phyloP scores from a whole-genome alignment of 208 protist species.

The Acanthamoeba quina region DNA sequence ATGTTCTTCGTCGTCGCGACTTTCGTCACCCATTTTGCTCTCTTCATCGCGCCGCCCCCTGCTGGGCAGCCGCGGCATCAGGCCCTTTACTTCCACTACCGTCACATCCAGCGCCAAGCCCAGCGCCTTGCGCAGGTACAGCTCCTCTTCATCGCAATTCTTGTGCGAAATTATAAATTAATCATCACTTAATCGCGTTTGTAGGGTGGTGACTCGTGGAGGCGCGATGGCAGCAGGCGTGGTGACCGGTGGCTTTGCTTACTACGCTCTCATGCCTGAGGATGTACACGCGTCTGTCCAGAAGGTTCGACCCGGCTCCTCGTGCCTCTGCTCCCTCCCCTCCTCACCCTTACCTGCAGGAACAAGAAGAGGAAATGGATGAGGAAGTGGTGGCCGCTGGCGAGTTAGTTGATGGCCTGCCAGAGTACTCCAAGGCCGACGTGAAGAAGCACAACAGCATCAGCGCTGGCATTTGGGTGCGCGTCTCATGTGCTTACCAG shows the following conservation, averaged over 20 bases:
- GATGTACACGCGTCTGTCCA: background rate
- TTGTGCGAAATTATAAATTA: no score
- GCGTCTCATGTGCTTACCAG: background rate
- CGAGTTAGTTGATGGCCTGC: constrained; percentile 48
- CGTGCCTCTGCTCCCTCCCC: no score
- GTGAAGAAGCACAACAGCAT: constrained; percentile 72
- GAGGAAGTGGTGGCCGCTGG: constrained; percentile 21
- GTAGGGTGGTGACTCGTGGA: background rate
- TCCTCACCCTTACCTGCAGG: background rate
- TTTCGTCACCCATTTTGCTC: background rate
- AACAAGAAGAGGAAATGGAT: no score
- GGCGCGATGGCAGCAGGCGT: background rate
- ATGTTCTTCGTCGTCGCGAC: background rate
- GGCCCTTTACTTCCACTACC: background rate
- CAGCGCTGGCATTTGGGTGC: constrained; percentile 82
- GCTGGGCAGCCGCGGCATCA: background rate
- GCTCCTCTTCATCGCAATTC: background rate
- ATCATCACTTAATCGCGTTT: background rate
- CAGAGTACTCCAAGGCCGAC: constrained; percentile 67
- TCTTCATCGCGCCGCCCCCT: background rate
- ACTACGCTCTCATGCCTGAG: background rate
- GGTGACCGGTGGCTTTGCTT: background rate
- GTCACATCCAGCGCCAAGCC: background rate
- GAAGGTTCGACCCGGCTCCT: no score
- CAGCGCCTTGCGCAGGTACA: background rate